A percentile compares a stretch with the other conserved stretches of the same genome.
phyloP scores from a whole-genome alignment of 2,329 filamentous ascomycete genomes.

The Phoma sp. region DNA sequence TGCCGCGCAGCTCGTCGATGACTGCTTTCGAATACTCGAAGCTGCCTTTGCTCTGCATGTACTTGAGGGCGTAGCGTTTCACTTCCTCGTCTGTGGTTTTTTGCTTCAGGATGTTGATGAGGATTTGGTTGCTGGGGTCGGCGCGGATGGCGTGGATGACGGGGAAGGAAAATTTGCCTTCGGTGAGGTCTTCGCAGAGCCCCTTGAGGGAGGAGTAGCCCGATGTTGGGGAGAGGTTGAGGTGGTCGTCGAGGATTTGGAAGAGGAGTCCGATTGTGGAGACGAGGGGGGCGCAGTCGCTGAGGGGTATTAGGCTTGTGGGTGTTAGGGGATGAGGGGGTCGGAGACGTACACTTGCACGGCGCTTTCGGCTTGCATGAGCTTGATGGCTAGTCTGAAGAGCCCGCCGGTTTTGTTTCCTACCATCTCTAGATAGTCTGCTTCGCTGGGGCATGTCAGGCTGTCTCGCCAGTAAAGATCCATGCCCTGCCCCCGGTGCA shows the following conservation, averaged over 20 bases:
- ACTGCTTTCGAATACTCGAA: conserved; percentile 82
- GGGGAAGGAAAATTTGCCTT: conserved; percentile 96
- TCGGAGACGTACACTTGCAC: conserved; percentile 49
- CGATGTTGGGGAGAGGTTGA: conserved; percentile 70
- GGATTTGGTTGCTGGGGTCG: conserved; percentile 74
- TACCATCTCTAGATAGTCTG: conserved; percentile 95
- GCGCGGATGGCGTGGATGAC: conserved; percentile 91
- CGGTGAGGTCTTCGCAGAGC: conserved; percentile 91
- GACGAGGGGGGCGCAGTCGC: conserved; percentile 81
- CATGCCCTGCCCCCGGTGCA: conserved; percentile 89
- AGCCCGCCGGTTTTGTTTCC: conserved; percentile 88
- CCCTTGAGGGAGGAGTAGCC: conserved; percentile 87
- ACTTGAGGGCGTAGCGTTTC: conserved; percentile 86
- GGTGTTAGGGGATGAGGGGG: too few species aligned
- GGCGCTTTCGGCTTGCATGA: conserved; percentile 79
- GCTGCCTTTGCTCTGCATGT: conserved; percentile 89
- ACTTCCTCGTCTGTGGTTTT: conserved; percentile 86
- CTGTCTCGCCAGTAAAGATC: conserved; percentile 90
- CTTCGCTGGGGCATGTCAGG: conserved; percentile 81
- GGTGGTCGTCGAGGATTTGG: conserved; percentile 93
- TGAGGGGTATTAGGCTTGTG: conserved; percentile 23
- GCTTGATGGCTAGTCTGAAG: conserved; percentile 82
- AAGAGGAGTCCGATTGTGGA: conserved; percentile 85
- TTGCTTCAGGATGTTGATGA: conserved; percentile 92
- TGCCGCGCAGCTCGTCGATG: conserved; percentile 52